Evolutionary conservation across 345 rosid genomes (phyloP).

Genomic region (Aurinia saxatilis): DNA sequence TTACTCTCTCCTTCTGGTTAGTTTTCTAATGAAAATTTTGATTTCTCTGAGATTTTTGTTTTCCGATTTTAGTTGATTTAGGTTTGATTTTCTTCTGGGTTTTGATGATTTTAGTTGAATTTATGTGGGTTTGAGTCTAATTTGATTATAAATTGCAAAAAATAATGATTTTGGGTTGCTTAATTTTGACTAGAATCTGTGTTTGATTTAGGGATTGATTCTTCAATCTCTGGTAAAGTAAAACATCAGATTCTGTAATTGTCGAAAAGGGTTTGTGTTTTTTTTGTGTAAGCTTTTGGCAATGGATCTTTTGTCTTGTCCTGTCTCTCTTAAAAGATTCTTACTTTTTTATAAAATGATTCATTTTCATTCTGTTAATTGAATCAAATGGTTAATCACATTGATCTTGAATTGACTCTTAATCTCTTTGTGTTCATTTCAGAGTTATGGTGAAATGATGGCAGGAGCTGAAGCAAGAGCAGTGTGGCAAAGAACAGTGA

Average conservation of each 20-base stretch:
- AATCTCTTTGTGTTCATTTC: too few relatives aligned
- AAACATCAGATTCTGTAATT: slow-evolving; percentile 22
- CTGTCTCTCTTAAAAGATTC: slow-evolving; percentile 12
- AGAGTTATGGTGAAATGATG: slow-evolving; percentile 44
- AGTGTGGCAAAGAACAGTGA: slow-evolving; percentile 81
- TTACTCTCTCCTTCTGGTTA: slow-evolving; percentile 27
- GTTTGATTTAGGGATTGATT: slow-evolving; percentile 10
- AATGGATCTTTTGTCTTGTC: slow-evolving; percentile 21
- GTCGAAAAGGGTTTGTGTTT: neutral
- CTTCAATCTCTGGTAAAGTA: slow-evolving; percentile 16
- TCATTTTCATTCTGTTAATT: slow-evolving; percentile 1
- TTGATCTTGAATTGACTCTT: neutral
- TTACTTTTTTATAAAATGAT: slow-evolving; percentile 3
- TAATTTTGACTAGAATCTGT: slow-evolving; percentile 4
- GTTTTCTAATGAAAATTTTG: slow-evolving; percentile 4
- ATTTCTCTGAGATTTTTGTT: neutral
- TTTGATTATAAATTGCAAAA: neutral
- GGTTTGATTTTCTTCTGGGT: neutral
- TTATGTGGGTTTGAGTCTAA: neutral
- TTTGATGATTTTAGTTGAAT: neutral
- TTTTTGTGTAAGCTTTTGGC: neutral
- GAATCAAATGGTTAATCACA: slow-evolving; percentile 2
- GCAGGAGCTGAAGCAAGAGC: slow-evolving; percentile 93
- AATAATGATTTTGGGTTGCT: too few relatives aligned
- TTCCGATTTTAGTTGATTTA: neutral